Evolutionary conservation across 2,329 filamentous ascomycete genomes (phyloP).

Genomic region (Aspergillus fijiensis): DNA sequence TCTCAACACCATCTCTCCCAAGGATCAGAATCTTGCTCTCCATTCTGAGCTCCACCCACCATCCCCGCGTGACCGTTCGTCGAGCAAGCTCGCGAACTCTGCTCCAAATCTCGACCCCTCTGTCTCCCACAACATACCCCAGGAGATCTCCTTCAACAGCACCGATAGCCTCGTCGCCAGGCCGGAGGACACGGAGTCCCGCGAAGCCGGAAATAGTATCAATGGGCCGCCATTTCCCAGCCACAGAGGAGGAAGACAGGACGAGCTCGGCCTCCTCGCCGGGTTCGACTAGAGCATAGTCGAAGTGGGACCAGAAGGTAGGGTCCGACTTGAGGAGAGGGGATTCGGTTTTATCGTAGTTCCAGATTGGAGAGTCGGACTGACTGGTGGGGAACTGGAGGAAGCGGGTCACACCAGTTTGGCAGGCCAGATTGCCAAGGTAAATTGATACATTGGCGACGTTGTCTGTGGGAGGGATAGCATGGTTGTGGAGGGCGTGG

Average conservation of each 20-base stretch:
- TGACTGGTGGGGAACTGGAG: conserved; percentile 42
- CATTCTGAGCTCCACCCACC: conserved; percentile 57
- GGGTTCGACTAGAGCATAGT: conserved; percentile 58
- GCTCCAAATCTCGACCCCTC: conserved; percentile 30
- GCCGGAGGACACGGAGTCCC: conserved; percentile 50
- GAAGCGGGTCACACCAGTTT: conserved; percentile 64
- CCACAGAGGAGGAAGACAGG: conserved; percentile 23
- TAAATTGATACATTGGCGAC: conserved; percentile 44
- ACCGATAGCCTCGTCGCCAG: conserved; percentile 34
- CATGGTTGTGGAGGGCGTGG: conserved; percentile 38
- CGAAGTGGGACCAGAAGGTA: conserved; percentile 58
- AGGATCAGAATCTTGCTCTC: conserved; percentile 56
- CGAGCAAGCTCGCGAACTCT: conserved; percentile 26
- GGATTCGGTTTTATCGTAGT: conserved; percentile 62
- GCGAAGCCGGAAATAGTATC: conserved; percentile 53
- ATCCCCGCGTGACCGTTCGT: conserved; percentile 45
- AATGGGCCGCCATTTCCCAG: conserved; percentile 52
- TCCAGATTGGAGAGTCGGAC: conserved; percentile 41
- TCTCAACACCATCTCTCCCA: conserved; percentile 17
- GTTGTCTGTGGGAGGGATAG: conserved; percentile 9
- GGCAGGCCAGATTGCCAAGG: conserved; percentile 62
- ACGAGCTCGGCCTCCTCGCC: conserved; percentile 23
- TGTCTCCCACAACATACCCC: conserved; percentile 34
- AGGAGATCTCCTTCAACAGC: conserved; percentile 38
- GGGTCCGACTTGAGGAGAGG: conserved; percentile 48